A percentile compares a stretch with the other conserved stretches of the same genome.
Conservation (phyloP, 805 yeast species). For the Ogataea degrootiae region DNA sequence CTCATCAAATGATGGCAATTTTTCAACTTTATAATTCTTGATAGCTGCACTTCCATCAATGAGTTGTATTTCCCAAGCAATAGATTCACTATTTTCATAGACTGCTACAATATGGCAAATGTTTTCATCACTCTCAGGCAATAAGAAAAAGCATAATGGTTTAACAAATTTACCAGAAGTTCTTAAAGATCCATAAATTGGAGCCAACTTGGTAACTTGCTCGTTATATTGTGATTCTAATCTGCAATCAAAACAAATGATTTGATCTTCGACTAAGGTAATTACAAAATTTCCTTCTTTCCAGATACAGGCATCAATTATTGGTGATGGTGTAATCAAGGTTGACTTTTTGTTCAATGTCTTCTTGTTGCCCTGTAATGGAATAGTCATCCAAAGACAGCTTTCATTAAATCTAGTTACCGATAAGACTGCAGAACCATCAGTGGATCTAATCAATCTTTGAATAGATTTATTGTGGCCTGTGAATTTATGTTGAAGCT, state of each 20-base stretch:
- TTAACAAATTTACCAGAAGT: slow-evolving; percentile 1
- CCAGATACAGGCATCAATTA: slow-evolving; percentile 44
- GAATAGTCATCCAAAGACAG: slow-evolving; percentile 51
- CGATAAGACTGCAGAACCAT: slow-evolving; percentile 58
- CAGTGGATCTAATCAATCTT: slow-evolving; percentile 58
- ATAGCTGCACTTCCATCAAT: slow-evolving; percentile 30
- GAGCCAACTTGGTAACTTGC: slow-evolving; percentile 23
- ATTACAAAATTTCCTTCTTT: slow-evolving; percentile 43
- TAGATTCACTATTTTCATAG: slow-evolving; percentile 32
- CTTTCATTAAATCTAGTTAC: slow-evolving; percentile 59
- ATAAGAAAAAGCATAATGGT: slow-evolving; percentile 28
- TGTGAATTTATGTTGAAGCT: slow-evolving; percentile 55
- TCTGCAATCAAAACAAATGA: slow-evolving; percentile 64
- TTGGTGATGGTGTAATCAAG: slow-evolving; percentile 40
- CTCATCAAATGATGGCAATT: slow-evolving; percentile 34
- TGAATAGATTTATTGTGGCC: slow-evolving; percentile 85
- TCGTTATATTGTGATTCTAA: slow-evolving; percentile 15
- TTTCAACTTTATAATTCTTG: slow-evolving; percentile 16
- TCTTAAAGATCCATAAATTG: slow-evolving; percentile 11
- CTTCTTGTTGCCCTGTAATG: slow-evolving; percentile 20
- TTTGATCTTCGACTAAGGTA: slow-evolving; percentile 35
- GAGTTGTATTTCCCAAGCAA: slow-evolving; percentile 38
- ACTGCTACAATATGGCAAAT: slow-evolving; percentile 48
- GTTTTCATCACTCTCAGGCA: slow-evolving; percentile 30
- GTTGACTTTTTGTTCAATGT: slow-evolving; percentile 33